phyloP scores from a whole-genome alignment of 2,329 filamentous ascomycete genomes.

The Coniochaeta hoffmannii region DNA sequence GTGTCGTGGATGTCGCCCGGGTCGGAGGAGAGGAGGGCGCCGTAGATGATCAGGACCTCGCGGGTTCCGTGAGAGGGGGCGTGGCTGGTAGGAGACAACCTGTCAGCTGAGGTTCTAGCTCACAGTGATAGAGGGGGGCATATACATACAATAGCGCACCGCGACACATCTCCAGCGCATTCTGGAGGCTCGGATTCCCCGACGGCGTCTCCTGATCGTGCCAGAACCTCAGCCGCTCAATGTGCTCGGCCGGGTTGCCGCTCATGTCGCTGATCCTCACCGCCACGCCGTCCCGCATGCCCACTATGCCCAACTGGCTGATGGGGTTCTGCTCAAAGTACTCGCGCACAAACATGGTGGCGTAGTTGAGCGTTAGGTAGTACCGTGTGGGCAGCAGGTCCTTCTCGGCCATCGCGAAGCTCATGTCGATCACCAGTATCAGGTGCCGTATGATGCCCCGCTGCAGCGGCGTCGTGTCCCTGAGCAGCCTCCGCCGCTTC shows the following conservation, averaged over 20 bases:
- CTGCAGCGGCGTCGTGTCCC: constrained; percentile 92
- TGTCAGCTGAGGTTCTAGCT: constrained; percentile 6
- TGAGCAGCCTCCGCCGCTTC: constrained; percentile 72
- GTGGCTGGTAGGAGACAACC: constrained; percentile 46
- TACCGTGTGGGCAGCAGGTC: constrained; percentile 86
- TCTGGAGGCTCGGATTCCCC: constrained; percentile 78
- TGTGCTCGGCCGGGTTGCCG: constrained; percentile 84
- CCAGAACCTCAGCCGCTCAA: constrained; percentile 64
- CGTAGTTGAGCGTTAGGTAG: constrained; percentile 73
- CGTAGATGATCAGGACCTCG: constrained; percentile 87
- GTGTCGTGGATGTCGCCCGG: constrained; percentile 94
- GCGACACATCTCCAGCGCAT: constrained; percentile 90
- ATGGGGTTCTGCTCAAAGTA: constrained; percentile 99
- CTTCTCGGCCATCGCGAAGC: constrained; percentile 89
- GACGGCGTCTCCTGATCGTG: constrained; percentile 58
- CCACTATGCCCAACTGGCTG: constrained; percentile 85
- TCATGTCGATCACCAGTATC: constrained; percentile 85
- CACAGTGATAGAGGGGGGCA: neutral
- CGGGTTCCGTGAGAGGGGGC: constrained; percentile 88
- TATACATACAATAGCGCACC: constrained; percentile 70
- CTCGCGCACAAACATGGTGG: constrained; percentile 81
- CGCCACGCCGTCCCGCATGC: constrained; percentile 88
- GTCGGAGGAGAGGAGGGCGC: constrained; percentile 82
- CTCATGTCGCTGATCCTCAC: constrained; percentile 81
- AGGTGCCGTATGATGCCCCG: constrained; percentile 96